Base-by-base conservation (phyloP, 352 stramenopile genomes). In the Globisporangium radiosum region DNA sequence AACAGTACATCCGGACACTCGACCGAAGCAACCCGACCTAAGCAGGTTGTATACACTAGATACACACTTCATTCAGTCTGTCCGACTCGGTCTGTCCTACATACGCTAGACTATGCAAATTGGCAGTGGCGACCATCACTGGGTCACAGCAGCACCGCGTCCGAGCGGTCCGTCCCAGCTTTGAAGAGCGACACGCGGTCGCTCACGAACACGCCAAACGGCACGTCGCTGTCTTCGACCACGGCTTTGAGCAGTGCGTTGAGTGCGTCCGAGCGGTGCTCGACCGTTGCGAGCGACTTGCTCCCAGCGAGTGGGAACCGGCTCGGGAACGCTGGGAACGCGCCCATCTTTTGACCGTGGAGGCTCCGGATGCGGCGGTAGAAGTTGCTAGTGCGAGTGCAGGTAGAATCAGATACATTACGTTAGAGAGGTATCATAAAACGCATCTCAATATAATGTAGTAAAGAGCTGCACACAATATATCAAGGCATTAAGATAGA, bases 151-250 rank as follows among this genome's bases (percentile, higher is more conserved):
- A 43, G 39, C 10, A 36, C 33, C 3, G 42, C 48, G 14, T n/a
- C n/a, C 3, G 39, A 52, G 39, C 3, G 45, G 38, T 10, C 60
- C 61, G 54, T 62, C 47, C 7, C 57, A 33, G 17, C 47, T 43
- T 43, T 43, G 39, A 54, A 51, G n/a, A 51, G 15, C 47, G 47
- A 51, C 47, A 36, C 15, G n/a, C 15, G n/a, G 5, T 19, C 47
- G 47, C 7, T 25, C 47, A 51, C 11, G 47, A 17, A n/a, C 9
- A 51, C 47, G 47, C 14, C 47, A n/a, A 51, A 33, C n/a, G 47
- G 47, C 47, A 51, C 7, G n/a, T 19, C 47, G 19, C 19, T 25
- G 11, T 17, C n/a, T n/a, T 51, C 7, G 7, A 25, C 15, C 47
- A 51, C 47, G 15, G 47, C 47, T 33, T 11, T 15, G 9, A 51